Conservation (phyloP, 2,329 filamentous ascomycete genomes). For the Fusarium albidum region DNA sequence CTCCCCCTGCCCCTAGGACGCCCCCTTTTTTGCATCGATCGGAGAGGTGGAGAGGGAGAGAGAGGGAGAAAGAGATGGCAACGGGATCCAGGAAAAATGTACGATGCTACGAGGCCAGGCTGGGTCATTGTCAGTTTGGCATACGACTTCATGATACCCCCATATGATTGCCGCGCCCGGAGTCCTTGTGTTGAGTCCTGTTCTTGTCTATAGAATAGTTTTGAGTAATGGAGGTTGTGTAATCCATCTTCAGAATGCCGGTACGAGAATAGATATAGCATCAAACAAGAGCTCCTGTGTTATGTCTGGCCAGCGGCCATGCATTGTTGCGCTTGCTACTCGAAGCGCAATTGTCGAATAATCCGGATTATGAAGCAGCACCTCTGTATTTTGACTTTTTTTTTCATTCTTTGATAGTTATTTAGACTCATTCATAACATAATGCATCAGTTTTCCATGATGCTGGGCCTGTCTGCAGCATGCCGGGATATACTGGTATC, state of each 20-base stretch:
- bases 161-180: slow-evolving; percentile 38
- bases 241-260: too few relatives aligned
- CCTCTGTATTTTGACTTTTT: too few relatives aligned
- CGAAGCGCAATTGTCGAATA: too few relatives aligned
- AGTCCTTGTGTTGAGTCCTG: slow-evolving; percentile 30
- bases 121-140: slow-evolving; percentile 29
- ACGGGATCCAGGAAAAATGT: slow-evolving; percentile 31
- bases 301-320: too few relatives aligned
- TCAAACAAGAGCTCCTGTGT: too few relatives aligned
- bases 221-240: slow-evolving; percentile 35
- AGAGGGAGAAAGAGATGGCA: too few relatives aligned
- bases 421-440: slow-evolving; percentile 1
- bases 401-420: neutral
- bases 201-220: slow-evolving; percentile 35
- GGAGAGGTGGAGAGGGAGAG: too few relatives aligned
- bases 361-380: too few relatives aligned
- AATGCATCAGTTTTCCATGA: neutral
- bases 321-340: neutral
- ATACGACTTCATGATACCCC: slow-evolving; percentile 41
- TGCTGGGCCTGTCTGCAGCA: slow-evolving; percentile 23
- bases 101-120: slow-evolving; percentile 37
- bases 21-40: slow-evolving; percentile 13
- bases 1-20: neutral
- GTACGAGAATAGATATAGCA: too few relatives aligned
- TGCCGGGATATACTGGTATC: slow-evolving; percentile 26